Percentiles rank a stretch among this genome's conserved stretches.
Evolutionary conservation across 73 alveolate species (phyloP).

Genomic region (Paramecium pentaurelia): DNA sequence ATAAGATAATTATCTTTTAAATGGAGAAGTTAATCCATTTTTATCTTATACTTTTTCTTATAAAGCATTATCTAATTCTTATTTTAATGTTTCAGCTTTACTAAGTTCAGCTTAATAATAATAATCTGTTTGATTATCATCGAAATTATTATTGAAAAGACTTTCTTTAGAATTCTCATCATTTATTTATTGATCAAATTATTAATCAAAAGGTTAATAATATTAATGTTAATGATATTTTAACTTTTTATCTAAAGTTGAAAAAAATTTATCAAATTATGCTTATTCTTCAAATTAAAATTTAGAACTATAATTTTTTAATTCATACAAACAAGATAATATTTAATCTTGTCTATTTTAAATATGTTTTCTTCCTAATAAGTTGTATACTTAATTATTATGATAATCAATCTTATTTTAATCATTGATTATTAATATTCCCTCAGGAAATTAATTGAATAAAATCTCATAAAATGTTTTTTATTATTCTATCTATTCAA

Average conservation of each 20-base stretch:
- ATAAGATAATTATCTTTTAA: not conserved
- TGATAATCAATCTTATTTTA: not conserved
- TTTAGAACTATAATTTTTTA: not conserved
- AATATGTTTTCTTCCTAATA: not conserved
- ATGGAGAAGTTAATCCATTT: not conserved
- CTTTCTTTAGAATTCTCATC: not conserved
- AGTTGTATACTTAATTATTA: not conserved
- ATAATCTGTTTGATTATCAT: not conserved
- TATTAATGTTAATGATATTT: not conserved
- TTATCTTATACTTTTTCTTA: not conserved
- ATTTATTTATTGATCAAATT: not conserved
- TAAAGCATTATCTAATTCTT: not conserved
- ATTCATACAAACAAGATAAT: not conserved
- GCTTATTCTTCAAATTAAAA: not conserved
- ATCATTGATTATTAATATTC: not conserved
- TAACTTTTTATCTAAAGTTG: not conserved
- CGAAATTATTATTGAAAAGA: not conserved
- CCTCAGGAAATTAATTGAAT: conserved; percentile 32
- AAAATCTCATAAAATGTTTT: not conserved
- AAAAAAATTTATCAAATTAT: not conserved
- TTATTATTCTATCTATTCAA: not conserved
- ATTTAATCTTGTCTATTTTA: not conserved
- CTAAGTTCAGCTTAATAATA: not conserved
- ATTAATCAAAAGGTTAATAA: not conserved
- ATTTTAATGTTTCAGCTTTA: not conserved